These are phyloP conservation scores for Fusarium zealandicum DNA, from an alignment of 2,329 filamentous ascomycete species.

Conservation along the genomic window DNA sequence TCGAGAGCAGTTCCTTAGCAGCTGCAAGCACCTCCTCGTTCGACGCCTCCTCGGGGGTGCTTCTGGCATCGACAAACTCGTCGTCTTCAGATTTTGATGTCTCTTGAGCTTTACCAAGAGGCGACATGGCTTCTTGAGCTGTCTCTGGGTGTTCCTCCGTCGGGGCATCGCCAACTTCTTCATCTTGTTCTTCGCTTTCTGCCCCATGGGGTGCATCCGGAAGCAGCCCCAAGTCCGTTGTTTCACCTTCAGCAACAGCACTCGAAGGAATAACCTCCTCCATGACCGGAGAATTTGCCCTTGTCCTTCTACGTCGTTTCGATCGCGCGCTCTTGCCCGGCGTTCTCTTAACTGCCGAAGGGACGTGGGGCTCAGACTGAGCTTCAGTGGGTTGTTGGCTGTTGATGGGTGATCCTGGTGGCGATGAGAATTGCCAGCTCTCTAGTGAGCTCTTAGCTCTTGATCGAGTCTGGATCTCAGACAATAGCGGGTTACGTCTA, in stretches of 20 bases:
- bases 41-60: slow-evolving; percentile 48
- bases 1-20: slow-evolving; percentile 8
- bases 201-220: slow-evolving; percentile 2
- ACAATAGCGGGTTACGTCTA: slow-evolving; percentile 59
- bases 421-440: slow-evolving; percentile 65
- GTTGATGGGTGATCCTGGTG: slow-evolving; percentile 58
- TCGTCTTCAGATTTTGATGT: slow-evolving; percentile 55
- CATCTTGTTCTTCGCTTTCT: slow-evolving; percentile 9
- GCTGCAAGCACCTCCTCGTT: slow-evolving; percentile 6
- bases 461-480: slow-evolving; percentile 60
- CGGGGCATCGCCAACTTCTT: slow-evolving; percentile 4
- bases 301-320: slow-evolving; percentile 27
- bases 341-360: slow-evolving; percentile 2
- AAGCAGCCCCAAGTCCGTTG: background rate
- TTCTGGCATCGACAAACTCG: slow-evolving; percentile 59
- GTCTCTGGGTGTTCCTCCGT: slow-evolving; percentile 14
- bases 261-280: slow-evolving; percentile 44
- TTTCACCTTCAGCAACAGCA: slow-evolving; percentile 31
- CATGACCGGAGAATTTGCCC: slow-evolving; percentile 19
- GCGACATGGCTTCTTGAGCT: slow-evolving; percentile 28
- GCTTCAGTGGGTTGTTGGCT: slow-evolving; percentile 38
- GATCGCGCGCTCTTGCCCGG: slow-evolving; percentile 16
- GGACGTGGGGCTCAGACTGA: slow-evolving; percentile 13
- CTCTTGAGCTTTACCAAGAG: slow-evolving; percentile 37
- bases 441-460: slow-evolving; percentile 45